A percentile compares a stretch with the other conserved stretches of the same genome.
These are phyloP conservation scores for Rubus parviflorus DNA, from an alignment of 306 rosid species.

Conservation along the genomic window DNA sequence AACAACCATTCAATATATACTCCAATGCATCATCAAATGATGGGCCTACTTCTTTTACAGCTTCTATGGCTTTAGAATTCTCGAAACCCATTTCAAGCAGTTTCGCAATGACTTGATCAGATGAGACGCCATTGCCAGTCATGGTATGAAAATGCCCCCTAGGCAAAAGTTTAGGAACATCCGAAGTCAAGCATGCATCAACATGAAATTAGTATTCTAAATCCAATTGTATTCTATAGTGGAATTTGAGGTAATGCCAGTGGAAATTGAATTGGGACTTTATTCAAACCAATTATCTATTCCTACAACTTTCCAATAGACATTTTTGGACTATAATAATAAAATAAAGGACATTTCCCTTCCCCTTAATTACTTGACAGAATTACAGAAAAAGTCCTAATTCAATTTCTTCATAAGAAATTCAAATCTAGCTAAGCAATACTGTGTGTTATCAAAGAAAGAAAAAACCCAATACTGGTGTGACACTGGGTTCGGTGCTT, in stretches of 20 bases:
- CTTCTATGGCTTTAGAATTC: slow-evolving; percentile 37
- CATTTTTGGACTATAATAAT: not conserved
- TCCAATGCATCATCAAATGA: slow-evolving; percentile 49
- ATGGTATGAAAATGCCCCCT: slow-evolving; percentile 30
- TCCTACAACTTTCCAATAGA: not conserved
- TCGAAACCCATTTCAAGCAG: slow-evolving; percentile 73
- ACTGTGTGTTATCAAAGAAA: not conserved
- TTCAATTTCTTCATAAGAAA: not conserved
- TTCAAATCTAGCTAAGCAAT: not conserved
- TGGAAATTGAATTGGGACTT: not conserved
- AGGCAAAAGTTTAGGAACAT: not conserved
- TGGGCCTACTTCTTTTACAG: slow-evolving; percentile 51
- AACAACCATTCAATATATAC: slow-evolving; percentile 40
- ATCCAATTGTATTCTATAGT: not conserved
- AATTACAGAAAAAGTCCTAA: not conserved
- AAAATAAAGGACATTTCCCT: not conserved
- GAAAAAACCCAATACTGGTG: not conserved
- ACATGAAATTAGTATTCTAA: not conserved
- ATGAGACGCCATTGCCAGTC: slow-evolving; percentile 33
- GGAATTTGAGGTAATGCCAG: not conserved
- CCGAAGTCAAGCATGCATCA: not conserved
- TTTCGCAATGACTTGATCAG: slow-evolving; percentile 46
- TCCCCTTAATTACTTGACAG: not conserved
- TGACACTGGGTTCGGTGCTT: not conserved
- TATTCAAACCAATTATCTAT: not conserved